phyloP scores from a whole-genome alignment of 305 asterid species.

The Rubia tinctorum region DNA sequence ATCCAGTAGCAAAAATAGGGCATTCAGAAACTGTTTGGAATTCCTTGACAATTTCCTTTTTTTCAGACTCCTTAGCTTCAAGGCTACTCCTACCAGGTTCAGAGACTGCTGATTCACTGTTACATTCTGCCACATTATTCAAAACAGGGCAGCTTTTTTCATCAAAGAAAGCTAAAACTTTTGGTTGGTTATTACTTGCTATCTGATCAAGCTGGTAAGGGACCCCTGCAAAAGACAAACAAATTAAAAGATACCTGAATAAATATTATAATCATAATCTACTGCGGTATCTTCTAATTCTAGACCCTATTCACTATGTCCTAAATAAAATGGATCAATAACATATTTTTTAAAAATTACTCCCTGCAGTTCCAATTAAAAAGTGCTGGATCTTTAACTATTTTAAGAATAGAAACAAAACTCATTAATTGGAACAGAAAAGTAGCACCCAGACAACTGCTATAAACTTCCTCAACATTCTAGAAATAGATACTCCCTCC shows the following conservation, averaged over 20 bases:
- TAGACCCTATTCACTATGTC: not conserved
- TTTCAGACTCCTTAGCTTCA: conserved; percentile 35
- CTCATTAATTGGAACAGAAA: not conserved
- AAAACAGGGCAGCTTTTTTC: conserved; percentile 36
- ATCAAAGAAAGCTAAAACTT: conserved; percentile 68
- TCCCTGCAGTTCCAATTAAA: not conserved
- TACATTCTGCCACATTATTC: conserved; percentile 31
- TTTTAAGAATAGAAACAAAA: not conserved
- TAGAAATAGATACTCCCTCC: not conserved
- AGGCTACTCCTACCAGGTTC: conserved; percentile 25
- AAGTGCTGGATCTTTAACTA: not conserved
- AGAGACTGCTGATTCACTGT: conserved; percentile 25
- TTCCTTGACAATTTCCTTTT: conserved; percentile 33
- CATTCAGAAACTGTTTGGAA: conserved; percentile 30
- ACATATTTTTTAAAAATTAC: not conserved
- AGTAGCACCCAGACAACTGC: not conserved
- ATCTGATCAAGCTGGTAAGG: conserved; percentile 94
- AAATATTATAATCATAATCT: not conserved
- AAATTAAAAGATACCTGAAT: conserved; percentile 1
- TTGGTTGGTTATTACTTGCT: conserved; percentile 66
- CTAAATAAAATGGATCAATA: not conserved
- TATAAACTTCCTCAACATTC: not conserved
- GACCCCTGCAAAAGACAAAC: conserved; percentile 53
- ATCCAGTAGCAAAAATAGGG: conserved; percentile 28
- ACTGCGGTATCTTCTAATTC: not conserved